phyloP scores from a whole-genome alignment of 768 basidiomycete genomes.

The Lactifluus rugatus region DNA sequence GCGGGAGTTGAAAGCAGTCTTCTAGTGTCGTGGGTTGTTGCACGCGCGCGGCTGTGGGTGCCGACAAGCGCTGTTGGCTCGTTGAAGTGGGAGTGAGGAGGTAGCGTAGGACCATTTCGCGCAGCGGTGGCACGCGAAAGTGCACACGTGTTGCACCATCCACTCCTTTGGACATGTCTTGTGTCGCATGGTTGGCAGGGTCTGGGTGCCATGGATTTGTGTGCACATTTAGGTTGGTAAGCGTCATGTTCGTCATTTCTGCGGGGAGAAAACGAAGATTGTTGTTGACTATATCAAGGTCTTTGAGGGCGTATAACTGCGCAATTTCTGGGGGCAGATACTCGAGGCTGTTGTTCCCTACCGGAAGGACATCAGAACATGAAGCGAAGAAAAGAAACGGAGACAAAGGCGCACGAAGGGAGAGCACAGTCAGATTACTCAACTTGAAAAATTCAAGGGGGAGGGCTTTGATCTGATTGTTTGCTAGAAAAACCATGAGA shows the following conservation, averaged over 20 bases:
- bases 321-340: slow-evolving; percentile 16
- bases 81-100: slow-evolving; percentile 12
- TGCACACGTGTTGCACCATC: background rate
- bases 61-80: background rate
- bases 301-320: slow-evolving; percentile 10
- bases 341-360: slow-evolving; percentile 17
- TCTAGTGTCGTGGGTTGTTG: slow-evolving; percentile 8
- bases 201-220: slow-evolving; percentile 17
- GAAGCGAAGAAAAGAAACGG: background rate
- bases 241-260: slow-evolving; percentile 14
- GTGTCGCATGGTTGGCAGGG: background rate
- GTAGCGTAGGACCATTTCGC: slow-evolving; percentile 16
- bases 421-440: slow-evolving; percentile 17
- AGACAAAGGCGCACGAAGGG: slow-evolving; percentile 11
- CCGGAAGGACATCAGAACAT: background rate
- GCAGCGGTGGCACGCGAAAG: slow-evolving; percentile 14
- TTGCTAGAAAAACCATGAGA: slow-evolving; percentile 16
- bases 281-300: slow-evolving; percentile 18
- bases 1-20: slow-evolving; percentile 11
- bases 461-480: slow-evolving; percentile 14
- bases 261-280: slow-evolving; percentile 17
- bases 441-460: slow-evolving; percentile 16
- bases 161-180: background rate
- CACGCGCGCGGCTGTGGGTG: background rate
- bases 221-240: slow-evolving; percentile 14